Evolutionary conservation across 441 rosid genomes (phyloP), one percentile per base, ranked within the genome.

Genomic region (Pelargonium myrrhifolium): DNA sequence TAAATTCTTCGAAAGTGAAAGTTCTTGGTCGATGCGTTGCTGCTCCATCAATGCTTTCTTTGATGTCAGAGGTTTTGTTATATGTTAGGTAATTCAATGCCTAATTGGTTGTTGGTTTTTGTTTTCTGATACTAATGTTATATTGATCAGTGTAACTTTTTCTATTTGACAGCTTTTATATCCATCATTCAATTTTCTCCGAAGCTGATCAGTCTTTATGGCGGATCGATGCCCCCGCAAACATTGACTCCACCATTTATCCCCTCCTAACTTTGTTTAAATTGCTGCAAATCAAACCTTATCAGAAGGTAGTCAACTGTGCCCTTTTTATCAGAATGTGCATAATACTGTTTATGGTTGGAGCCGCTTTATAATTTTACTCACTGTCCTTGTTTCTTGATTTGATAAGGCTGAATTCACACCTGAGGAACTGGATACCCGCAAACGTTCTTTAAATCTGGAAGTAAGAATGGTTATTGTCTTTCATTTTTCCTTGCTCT

Each of bases 201-300:
- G 72, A 75, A 59, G 72, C 71, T 60, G 81, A 75, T 63, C 76
- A 71, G 31, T 83, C 83, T 8, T 72, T 85, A 4, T 85, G 88
- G 87, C 78, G 76, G 71, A 77, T 88, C 35, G 92, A 82, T 69
- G 74, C 83, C 67, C 77, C 81, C n/a, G 64, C 82, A 20, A 70
- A 73, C 39, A 64, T 77, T 0, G 79, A 82, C 67, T 78, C 89
- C 63, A 81, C 80, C 0, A 65, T 71, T 72, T 80, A 81, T 64
- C 91, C 94, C 39, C 81, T 86, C 64, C 77, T 79, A 61, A 80
- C 74, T 39, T 82, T 88, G 53, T 88, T 88, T 64, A 75, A 71
- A 26, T 63, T 79, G 72, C 79, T 88, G 76, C 77, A 80, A 9
- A 67, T 85, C 63, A 79, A 74, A 70, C 88, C 94, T 40, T 81